Percentiles rank a stretch among this genome's conserved stretches.
These are phyloP conservation scores for Pichia insulana DNA, from an alignment of 805 yeast genomes.

Conservation along the genomic window DNA sequence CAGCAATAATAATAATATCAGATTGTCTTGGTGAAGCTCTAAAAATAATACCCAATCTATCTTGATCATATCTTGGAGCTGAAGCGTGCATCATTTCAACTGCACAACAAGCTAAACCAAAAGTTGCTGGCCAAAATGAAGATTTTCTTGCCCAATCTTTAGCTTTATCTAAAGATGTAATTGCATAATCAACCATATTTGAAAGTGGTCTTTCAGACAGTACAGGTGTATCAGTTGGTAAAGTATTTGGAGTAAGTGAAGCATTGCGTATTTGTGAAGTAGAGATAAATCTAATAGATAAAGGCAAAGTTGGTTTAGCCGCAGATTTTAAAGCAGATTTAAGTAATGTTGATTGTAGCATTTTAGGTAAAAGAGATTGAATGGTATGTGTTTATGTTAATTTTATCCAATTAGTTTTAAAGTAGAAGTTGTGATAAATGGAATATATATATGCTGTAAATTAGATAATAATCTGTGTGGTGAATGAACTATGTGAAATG, in stretches of 20 bases:
- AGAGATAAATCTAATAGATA: constrained; percentile 6
- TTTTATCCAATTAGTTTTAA: not conserved
- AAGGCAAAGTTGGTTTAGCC: not conserved
- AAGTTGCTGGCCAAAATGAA: constrained; percentile 89
- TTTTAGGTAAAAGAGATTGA: not conserved
- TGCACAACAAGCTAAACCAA: constrained; percentile 89
- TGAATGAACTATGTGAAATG: not conserved
- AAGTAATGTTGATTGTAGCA: not conserved
- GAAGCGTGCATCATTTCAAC: constrained; percentile 94
- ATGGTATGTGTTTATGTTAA: not conserved
- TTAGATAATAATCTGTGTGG: too few relatives aligned
- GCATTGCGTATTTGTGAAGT: constrained; percentile 10
- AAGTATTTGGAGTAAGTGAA: constrained; percentile 33
- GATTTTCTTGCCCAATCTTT: constrained; percentile 91
- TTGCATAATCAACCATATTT: constrained; percentile 66
- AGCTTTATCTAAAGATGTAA: constrained; percentile 72
- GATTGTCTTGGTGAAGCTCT: constrained; percentile 92
- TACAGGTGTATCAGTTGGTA: constrained; percentile 65
- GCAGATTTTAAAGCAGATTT: not conserved
- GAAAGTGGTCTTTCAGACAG: constrained; percentile 53
- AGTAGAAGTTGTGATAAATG: too few relatives aligned
- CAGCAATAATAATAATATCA: constrained; percentile 88
- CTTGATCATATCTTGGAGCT: constrained; percentile 86
- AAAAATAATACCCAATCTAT: constrained; percentile 84
- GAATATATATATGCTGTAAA: too few relatives aligned